Evolutionary conservation across 2,329 filamentous ascomycete genomes (phyloP).

Genomic region (Botrytis tulipae): DNA sequence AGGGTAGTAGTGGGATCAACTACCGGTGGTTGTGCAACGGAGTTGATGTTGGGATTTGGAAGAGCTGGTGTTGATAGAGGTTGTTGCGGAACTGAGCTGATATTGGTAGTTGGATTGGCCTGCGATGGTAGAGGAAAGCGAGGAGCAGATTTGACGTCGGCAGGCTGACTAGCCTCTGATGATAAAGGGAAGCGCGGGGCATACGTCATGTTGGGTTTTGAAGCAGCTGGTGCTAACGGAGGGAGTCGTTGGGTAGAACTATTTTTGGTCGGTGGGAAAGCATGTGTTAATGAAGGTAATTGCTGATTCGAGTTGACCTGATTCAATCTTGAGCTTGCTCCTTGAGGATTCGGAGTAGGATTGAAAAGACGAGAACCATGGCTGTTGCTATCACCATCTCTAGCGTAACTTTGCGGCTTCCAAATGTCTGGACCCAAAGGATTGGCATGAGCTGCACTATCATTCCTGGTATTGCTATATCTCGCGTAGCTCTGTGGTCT

Average conservation of each 20-base stretch:
- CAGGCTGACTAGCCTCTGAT: background rate
- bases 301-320: background rate
- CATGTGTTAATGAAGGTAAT: background rate
- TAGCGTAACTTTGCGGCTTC: background rate
- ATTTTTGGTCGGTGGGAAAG: background rate
- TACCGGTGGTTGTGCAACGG: background rate
- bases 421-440: background rate
- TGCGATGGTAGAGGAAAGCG: background rate
- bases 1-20: background rate
- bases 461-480: background rate
- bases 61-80: accelerated
- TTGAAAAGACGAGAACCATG: background rate
- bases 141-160: background rate
- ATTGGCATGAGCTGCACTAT: background rate
- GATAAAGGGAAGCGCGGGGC: background rate
- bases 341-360: background rate
- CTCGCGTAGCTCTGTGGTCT: background rate
- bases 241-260: background rate
- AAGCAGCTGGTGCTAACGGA: background rate
- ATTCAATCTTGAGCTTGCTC: background rate
- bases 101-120: background rate
- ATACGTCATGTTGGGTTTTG: background rate
- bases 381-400: no score
- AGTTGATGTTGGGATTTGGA: background rate
- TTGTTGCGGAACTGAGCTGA: background rate